Evolutionary conservation across 139 green algal genomes (phyloP).

Genomic region (Chlorella sp.): DNA sequence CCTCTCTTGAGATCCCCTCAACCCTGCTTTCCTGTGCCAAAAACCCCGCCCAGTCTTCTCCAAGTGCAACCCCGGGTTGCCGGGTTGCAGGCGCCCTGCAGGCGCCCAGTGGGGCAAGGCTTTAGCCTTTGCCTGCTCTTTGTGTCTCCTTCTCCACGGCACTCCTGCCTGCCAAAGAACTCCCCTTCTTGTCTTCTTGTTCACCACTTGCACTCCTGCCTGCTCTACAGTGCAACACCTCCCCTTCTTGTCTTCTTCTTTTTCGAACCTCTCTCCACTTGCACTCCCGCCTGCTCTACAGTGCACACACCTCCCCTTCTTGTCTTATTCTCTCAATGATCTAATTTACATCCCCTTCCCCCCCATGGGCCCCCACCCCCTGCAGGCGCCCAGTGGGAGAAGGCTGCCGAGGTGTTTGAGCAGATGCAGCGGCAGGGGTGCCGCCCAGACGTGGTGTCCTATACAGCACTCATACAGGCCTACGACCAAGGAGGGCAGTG

Average conservation of each 20-base stretch:
- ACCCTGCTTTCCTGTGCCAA: background rate
- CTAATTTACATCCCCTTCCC: too few species aligned
- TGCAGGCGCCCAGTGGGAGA: constrained; percentile 72
- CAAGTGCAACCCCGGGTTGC: too few species aligned
- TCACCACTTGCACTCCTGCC: too few species aligned
- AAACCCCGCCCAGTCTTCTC: too few species aligned
- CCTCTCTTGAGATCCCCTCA: background rate
- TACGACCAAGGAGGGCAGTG: constrained; percentile 47
- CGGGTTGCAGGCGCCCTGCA: constrained; percentile 32
- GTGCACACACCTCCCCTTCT: too few species aligned
- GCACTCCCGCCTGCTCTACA: background rate
- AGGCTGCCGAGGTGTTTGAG: constrained; percentile 82
- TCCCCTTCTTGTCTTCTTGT: too few species aligned
- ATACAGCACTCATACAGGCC: constrained; percentile 76
- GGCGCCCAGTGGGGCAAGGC: constrained; percentile 77
- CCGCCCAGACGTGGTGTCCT: constrained; percentile 83
- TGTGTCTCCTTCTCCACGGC: too few species aligned
- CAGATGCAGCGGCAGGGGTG: constrained; percentile 80
- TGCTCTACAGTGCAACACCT: background rate
- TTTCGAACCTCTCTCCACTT: background rate
- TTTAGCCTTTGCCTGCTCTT: too few species aligned
- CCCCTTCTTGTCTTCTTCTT: background rate
- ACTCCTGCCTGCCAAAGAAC: too few species aligned
- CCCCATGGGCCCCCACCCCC: background rate
- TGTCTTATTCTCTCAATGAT: too few species aligned